Evolutionary conservation across 495 filamentous ascomycete species (phyloP).

Genomic region (Neurospora discreta): DNA sequence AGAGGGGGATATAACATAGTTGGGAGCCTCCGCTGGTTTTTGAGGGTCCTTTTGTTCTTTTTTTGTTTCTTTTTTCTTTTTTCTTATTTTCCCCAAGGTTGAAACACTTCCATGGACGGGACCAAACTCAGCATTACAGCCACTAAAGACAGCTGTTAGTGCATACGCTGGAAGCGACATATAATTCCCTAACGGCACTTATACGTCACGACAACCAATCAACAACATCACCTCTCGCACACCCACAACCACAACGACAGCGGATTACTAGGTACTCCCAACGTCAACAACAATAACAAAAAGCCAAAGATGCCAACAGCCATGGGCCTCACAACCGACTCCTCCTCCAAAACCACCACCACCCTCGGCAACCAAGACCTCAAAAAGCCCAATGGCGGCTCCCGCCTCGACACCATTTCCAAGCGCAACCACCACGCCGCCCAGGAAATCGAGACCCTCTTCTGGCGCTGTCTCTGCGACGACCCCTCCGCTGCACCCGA

Average conservation of each 20-base stretch:
- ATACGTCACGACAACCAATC: background rate
- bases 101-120: too few relatives aligned
- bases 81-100: background rate
- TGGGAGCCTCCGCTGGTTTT: background rate
- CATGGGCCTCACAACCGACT: constrained; percentile 17
- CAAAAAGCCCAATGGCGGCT: constrained; percentile 20
- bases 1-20: background rate
- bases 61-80: background rate
- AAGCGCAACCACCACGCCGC: constrained; percentile 29
- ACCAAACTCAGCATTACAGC: background rate
- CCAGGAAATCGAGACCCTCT: constrained; percentile 21
- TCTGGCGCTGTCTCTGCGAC: constrained; percentile 28
- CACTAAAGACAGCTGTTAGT: background rate
- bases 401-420: constrained; percentile 27
- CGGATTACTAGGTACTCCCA: background rate
- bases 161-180: background rate
- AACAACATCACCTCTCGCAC: background rate
- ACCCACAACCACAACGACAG: background rate
- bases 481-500: constrained; percentile 17
- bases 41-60: background rate
- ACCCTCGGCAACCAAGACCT: constrained; percentile 23
- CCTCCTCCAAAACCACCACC: constrained; percentile 9
- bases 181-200: background rate
- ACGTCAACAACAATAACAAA: background rate
- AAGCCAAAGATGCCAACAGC: constrained; percentile 12